Evolutionary conservation across 2,329 filamentous ascomycete genomes (phyloP).

Genomic region (Ascochyta koolunga): DNA sequence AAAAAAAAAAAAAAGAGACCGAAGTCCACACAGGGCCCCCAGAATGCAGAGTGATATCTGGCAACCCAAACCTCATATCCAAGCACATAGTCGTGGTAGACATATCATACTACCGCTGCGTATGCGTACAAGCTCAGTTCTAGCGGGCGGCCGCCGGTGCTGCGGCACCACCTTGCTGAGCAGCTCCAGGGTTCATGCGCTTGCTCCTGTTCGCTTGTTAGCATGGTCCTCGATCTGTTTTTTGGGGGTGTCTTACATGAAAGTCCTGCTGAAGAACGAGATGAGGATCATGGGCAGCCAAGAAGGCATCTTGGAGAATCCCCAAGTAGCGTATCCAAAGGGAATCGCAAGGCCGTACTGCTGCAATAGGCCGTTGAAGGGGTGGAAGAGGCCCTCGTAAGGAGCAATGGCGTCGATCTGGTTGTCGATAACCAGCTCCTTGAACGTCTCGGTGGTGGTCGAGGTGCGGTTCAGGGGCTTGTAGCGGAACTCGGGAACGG

Average conservation of each 20-base stretch:
- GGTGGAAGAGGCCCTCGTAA: conserved; percentile 75
- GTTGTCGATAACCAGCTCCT: conserved; percentile 65
- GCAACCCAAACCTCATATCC: not conserved
- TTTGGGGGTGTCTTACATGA: conserved; percentile 67
- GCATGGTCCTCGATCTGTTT: not conserved
- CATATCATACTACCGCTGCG: not conserved
- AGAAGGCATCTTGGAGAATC: conserved; percentile 63
- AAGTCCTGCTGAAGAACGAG: conserved; percentile 72
- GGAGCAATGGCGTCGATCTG: conserved; percentile 58
- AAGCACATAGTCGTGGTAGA: not conserved
- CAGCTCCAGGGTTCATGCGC: conserved; percentile 26
- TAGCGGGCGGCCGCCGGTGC: conserved; percentile 21
- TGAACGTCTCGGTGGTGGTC: conserved; percentile 67
- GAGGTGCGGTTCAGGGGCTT: conserved; percentile 73
- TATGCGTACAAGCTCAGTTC: not conserved
- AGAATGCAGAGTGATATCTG: conserved; percentile 6
- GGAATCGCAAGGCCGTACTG: conserved; percentile 68
- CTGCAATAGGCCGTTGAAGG: conserved; percentile 71
- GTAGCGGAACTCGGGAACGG: conserved; percentile 67
- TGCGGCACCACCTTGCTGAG: conserved; percentile 15
- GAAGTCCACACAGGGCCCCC: not conserved
- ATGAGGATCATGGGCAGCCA: conserved; percentile 81
- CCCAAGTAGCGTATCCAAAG: conserved; percentile 71
- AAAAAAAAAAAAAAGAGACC: not conserved
- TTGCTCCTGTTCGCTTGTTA: conserved; percentile 33